Evolutionary conservation across 179 eudicot genomes (phyloP).

Genomic region (Carnegiea gigantea): DNA sequence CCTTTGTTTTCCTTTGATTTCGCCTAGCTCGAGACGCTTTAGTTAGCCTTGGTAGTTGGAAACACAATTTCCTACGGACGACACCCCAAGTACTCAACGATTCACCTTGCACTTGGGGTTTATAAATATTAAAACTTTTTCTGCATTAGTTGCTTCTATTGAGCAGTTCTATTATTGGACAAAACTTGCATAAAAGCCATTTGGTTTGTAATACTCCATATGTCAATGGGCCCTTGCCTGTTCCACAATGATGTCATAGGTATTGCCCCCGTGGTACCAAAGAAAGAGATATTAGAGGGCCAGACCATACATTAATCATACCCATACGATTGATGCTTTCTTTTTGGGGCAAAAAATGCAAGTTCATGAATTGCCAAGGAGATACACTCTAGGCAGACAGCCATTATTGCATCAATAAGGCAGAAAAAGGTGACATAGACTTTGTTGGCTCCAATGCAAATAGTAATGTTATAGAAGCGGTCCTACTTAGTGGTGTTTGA

Average conservation of each 20-base stretch:
- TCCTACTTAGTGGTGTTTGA: conserved; percentile 18
- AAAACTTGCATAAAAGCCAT: background rate
- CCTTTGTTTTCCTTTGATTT: no score
- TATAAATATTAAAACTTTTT: no score
- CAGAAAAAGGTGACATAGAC: conserved; percentile 33
- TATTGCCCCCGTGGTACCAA: conserved; percentile 31
- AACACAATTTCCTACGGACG: no score
- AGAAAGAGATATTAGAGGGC: conserved; percentile 26
- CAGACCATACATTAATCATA: conserved; percentile 33
- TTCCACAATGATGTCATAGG: conserved; percentile 40
- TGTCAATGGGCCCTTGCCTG: conserved; percentile 23
- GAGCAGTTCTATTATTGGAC: background rate
- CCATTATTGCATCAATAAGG: conserved; percentile 24
- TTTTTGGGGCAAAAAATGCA: conserved; percentile 27
- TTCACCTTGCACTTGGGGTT: no score
- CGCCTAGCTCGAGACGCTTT: no score
- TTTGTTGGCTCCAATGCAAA: conserved; percentile 26
- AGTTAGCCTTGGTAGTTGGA: no score
- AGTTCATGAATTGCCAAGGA: conserved; percentile 18
- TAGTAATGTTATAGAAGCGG: conserved; percentile 27
- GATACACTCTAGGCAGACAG: conserved; percentile 28
- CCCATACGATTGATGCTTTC: conserved; percentile 33
- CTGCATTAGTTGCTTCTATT: background rate
- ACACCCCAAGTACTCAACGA: no score
- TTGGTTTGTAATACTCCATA: conserved; percentile 25